Conservation (phyloP, 768 basidiomycete species). For the Naganishia randhawae region DNA sequence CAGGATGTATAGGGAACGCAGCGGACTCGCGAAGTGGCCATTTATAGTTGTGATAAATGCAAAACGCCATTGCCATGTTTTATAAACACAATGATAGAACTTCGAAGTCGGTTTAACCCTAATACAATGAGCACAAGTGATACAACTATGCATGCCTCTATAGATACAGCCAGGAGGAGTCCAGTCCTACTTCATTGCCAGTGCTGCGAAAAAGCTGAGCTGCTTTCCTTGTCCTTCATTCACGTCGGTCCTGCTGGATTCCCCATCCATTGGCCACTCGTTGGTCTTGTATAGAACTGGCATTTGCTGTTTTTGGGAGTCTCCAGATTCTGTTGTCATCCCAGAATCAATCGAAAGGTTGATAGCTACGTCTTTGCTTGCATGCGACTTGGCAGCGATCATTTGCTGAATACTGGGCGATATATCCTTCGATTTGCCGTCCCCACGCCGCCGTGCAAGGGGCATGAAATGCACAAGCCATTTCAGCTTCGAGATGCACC, state of each 20-base stretch:
- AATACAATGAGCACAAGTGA: neutral
- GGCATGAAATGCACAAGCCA: neutral
- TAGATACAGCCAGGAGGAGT: neutral
- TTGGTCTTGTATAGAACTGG: neutral
- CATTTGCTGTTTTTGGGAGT: neutral
- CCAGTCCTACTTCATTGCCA: neutral
- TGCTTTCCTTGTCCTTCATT: neutral
- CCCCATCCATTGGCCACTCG: too few relatives aligned
- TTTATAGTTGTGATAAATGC: conserved; percentile 5
- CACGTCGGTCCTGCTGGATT: neutral
- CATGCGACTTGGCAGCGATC: neutral
- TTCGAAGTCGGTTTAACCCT: conserved; percentile 9
- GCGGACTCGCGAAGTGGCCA: neutral
- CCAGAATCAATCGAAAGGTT: neutral
- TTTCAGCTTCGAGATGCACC: neutral
- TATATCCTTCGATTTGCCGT: neutral
- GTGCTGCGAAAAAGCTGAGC: neutral
- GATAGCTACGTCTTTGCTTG: neutral
- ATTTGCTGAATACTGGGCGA: neutral
- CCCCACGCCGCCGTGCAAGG: neutral
- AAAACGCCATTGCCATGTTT: conserved; percentile 1
- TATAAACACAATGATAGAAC: conserved; percentile 3
- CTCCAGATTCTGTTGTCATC: neutral
- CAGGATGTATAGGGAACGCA: neutral
- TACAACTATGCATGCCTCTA: neutral